Base-by-base conservation (phyloP, 202 grass and related monocot species). In the Saccharum hybrid region DNA sequence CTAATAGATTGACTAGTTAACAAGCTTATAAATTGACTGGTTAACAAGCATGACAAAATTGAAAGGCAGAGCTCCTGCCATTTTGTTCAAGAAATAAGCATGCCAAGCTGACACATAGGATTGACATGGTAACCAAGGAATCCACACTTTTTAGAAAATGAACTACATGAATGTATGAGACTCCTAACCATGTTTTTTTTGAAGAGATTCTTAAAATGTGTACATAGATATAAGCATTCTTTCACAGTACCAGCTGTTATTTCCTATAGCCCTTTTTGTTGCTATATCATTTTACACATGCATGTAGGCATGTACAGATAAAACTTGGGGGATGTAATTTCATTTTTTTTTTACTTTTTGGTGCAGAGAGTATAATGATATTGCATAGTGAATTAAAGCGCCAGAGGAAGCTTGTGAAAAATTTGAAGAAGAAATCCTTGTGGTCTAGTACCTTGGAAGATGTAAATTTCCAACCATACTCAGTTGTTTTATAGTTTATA, bases 381-480 rank as follows among this genome's bases (percentile, higher is more conserved):
- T 88, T 97, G 64, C 87, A 93, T 49, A 92, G 91, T 70, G 96
- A 98, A 88, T 84, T 98, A 37, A 98, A 92, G 70, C 96, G 84
- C 41, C 96, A 98, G 84, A 94, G 91, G 61, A 98, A 96, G 84
- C 81, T 92, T 81, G 93, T 98, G 66, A 98, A 95, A 85, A 91
- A 85, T 85, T 82, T 98, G 72, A 90, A 96, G 84, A 98, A 96
- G 89, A 98, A 98, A 86, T 98, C 93, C 46, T 80, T 98, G 65
- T 98, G 96, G 96, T 87, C 91, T 48, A 93, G 76, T 86, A 88
- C 68, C 86, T 94, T 98, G 84, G 96, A 96, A 88, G 93, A 91
- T 85, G 92, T 97, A 91, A 90, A 71, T 66, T 38, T 84, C 67
- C 30, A 64, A 15, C 42, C 80, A 83, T 9, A 69, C 51, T 69